phyloP scores from a whole-genome alignment of 371 early-diverging fungal species.

The Sporodiniella umbellata region DNA sequence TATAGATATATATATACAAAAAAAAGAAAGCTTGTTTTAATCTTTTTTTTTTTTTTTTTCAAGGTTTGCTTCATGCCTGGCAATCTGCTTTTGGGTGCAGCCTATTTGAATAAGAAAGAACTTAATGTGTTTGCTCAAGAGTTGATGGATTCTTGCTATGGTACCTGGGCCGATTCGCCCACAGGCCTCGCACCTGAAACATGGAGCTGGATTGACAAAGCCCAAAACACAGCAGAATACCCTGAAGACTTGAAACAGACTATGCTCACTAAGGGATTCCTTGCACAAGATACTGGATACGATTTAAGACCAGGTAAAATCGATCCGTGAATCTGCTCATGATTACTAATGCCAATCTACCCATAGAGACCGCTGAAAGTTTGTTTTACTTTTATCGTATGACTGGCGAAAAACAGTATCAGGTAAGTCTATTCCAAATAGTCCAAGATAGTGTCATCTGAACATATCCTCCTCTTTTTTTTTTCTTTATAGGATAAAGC shows the following conservation, averaged over 20 bases:
- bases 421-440: conserved; percentile 31
- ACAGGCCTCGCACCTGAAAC: conserved; percentile 45
- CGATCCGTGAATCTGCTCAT: background rate
- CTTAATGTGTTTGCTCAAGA: conserved; percentile 27
- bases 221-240: conserved; percentile 14
- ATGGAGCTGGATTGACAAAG: conserved; percentile 43
- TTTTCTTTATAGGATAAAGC: conserved; percentile 50
- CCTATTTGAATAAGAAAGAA: conserved; percentile 23
- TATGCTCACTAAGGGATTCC: conserved; percentile 23
- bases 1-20: no score
- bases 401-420: conserved; percentile 67
- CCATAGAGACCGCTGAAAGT: conserved; percentile 72
- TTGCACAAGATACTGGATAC: conserved; percentile 18
- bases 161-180: conserved; percentile 34
- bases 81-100: conserved; percentile 38
- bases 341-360: conserved; percentile 16
- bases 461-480: background rate
- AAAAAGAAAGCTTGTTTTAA: background rate
- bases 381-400: conserved; percentile 71
- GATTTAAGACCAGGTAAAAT: conserved; percentile 51
- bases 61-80: conserved; percentile 48
- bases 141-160: conserved; percentile 38
- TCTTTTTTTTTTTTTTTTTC: background rate
- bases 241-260: conserved; percentile 25
- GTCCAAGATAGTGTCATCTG: no score